Evolutionary conservation across 495 filamentous ascomycete genomes (phyloP), one percentile per base, ranked within the genome.

Genomic region (Trichoderma parareesei): DNA sequence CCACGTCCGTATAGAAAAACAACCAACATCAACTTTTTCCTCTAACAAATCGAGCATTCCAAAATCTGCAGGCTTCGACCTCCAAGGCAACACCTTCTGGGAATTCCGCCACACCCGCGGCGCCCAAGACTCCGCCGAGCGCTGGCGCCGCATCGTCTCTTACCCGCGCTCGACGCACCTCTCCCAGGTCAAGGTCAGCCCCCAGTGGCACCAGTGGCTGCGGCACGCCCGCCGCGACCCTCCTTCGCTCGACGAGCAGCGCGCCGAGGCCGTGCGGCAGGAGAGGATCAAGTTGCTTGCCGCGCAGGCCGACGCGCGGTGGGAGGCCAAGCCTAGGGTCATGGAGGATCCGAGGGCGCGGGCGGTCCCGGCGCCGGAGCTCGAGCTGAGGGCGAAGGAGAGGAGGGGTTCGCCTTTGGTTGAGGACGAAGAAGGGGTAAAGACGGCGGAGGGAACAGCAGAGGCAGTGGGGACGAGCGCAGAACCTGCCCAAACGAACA

Each of bases 121-220:
- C 75, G 18, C 79, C 81, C 20, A 74, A n/a, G 62, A 38, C 16
- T 75, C 46, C 75, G 86, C 20, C 77, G 82, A 44, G 10, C 76
- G 76, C 53, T 75, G 76, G 73, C 77, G 82, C 6, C 80, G 82
- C 65, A 95, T 97, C 40, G 88, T 95, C n/a, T 78, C 86, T 65
- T 90, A 77, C 69, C 80, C 78, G 1, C 77, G 79, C 0, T 78
- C 79, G 61, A 84, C 83, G 2, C 88, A 90, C 69, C 84, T 83
- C 73, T 81, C 79, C 69, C 88, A 93, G 62, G 84, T 95, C 40
- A 64, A 66, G 8, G 71, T 80, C 65, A 69, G 78, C 77, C 89
- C 93, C 1, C 86, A 89, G 78, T 98, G 94, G 94, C 90, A 93
- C 74, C 93, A 97, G 73, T 98, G 94, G 94, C 87, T 98, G 13